These are phyloP conservation scores for Fusarium torreyae DNA, from an alignment of 2,329 filamentous ascomycete species.

Conservation along the genomic window DNA sequence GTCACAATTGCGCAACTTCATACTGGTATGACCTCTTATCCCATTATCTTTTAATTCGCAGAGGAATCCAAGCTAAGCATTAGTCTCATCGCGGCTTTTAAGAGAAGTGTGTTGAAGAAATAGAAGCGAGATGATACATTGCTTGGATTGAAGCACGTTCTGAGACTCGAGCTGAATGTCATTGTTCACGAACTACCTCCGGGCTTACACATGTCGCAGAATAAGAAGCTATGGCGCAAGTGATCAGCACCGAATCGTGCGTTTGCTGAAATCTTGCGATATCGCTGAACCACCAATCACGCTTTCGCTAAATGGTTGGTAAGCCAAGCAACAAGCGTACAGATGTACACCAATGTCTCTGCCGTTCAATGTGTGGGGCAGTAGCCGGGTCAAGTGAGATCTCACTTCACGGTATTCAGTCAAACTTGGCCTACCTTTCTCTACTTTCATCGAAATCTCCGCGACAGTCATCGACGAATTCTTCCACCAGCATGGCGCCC, in stretches of 20 bases:
- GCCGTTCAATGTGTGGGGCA: no score
- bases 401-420: no score
- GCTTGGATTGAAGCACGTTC: neutral
- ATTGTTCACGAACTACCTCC: neutral
- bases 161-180: neutral
- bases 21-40: neutral
- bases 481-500: no score
- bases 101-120: neutral
- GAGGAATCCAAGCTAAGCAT: neutral
- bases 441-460: no score
- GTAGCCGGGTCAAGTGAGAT: no score
- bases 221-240: slow-evolving; percentile 17
- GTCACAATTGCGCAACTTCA: neutral
- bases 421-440: no score
- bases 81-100: neutral
- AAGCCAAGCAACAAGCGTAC: no score
- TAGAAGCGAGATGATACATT: neutral
- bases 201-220: neutral
- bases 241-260: slow-evolving; percentile 4
- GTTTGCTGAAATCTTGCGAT: slow-evolving; percentile 14
- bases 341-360: no score
- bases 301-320: neutral
- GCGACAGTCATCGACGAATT: no score
- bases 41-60: neutral
- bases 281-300: slow-evolving; percentile 4